Percentiles rank a stretch among this genome's conserved stretches.
phyloP scores from a whole-genome alignment of 176 grass and related monocot genomes.

The Ampelocalamus luodianensis region DNA sequence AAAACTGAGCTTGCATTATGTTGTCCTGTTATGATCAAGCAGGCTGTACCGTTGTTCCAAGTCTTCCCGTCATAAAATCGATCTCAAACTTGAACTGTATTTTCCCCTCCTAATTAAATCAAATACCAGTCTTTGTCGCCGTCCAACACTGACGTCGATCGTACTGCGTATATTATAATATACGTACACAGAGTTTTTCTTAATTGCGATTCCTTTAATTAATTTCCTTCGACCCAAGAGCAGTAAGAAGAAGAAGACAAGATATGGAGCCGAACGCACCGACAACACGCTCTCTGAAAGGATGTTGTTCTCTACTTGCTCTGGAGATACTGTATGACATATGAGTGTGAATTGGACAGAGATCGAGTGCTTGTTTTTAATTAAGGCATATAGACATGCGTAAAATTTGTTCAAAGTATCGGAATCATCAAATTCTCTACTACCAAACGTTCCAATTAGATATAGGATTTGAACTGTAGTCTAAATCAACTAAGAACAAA shows the following conservation, averaged over 20 bases:
- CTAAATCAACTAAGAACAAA: not conserved
- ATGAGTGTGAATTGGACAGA: too few species aligned
- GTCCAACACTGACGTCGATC: not conserved
- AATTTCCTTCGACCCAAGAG: not conserved
- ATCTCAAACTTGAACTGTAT: not conserved
- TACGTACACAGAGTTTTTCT: not conserved
- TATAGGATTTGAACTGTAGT: not conserved
- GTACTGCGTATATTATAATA: not conserved
- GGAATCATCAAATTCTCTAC: not conserved
- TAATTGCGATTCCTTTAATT: not conserved
- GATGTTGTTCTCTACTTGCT: too few species aligned
- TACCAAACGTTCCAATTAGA: not conserved
- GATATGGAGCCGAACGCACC: too few species aligned
- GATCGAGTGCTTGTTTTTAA: too few species aligned
- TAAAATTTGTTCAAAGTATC: not conserved
- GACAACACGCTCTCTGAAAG: too few species aligned
- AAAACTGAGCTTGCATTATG: not conserved
- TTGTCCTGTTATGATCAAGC: conserved; percentile 18
- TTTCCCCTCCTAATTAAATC: not conserved
- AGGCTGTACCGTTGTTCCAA: not conserved
- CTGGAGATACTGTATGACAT: too few species aligned
- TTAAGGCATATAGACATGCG: too few species aligned
- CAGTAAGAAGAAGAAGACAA: accelerated
- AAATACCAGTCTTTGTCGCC: not conserved
- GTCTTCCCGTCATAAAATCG: conserved; percentile 14